phyloP scores from a whole-genome alignment of 257 asterid genomes.

The Solanum rostratum region DNA sequence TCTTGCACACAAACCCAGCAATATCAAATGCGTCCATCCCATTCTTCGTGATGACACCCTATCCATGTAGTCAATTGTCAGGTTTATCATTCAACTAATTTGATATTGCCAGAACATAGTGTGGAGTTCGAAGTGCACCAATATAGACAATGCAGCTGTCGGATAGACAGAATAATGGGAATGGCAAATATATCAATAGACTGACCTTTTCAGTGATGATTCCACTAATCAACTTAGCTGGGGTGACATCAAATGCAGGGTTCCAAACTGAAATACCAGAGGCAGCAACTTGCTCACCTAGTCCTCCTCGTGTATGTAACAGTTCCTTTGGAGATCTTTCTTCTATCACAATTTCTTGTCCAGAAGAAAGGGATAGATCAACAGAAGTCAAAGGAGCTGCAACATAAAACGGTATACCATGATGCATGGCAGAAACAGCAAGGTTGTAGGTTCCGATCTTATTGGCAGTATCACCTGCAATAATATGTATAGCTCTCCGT shows the following conservation, averaged over 20 bases:
- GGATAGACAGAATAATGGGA: not conserved
- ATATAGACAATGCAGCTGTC: not conserved
- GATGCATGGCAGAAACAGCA: conserved; percentile 73
- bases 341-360: conserved; percentile 76
- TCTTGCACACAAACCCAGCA: conserved; percentile 27
- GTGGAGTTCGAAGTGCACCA: not conserved
- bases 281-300: conserved; percentile 93
- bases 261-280: conserved; percentile 94
- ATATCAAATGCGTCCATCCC: conserved; percentile 52
- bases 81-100: not conserved
- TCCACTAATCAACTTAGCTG: conserved; percentile 62
- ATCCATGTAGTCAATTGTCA: conserved; percentile 3
- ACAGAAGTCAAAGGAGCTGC: conserved; percentile 92
- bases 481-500: not conserved
- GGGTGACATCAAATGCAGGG: conserved; percentile 96
- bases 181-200: conserved; percentile 5
- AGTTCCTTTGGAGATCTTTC: conserved; percentile 86
- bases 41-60: conserved; percentile 77
- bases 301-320: conserved; percentile 67
- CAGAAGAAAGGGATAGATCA: conserved; percentile 65
- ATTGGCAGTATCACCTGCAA: conserved; percentile 91
- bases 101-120: not conserved
- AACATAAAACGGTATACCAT: conserved; percentile 74
- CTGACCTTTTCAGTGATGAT: conserved; percentile 82
- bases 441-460: conserved; percentile 97